Evolutionary conservation across 441 rosid species (phyloP), one percentile per base, ranked within the genome.

Genomic region (Adansonia rubrostipa): DNA sequence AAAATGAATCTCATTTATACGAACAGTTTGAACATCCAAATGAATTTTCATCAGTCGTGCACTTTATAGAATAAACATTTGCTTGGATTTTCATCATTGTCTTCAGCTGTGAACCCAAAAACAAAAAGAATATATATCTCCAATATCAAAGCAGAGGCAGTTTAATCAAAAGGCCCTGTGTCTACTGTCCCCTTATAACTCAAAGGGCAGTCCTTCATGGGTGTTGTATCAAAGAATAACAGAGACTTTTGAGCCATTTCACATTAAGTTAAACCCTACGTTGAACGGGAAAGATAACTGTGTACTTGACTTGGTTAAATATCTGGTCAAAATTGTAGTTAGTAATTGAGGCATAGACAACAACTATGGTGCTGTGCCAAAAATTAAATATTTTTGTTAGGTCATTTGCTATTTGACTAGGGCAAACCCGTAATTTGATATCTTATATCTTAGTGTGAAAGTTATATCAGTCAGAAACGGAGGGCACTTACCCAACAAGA

Each of bases 401-500:
- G 67, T 13, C 67, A 20, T 58, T 73, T 73, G 54, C 65, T 20
- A 57, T 63, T 57, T 44, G 51, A 73, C 11, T 57, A 19, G 3
- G 6, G 51, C 6, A 66, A 28, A 56, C 64, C 40, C 56, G 50
- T n/a, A 17, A 54, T 17, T 72, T 22, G 10, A 60, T 20, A 22
- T 36, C 36, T 60, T 1, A 24, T 10, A 24, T 51, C 33, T 54
- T 64, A 9, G 47, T 1, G 20, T 22, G 42, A 36, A 36, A 36
- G 42, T 36, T 36, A 36, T 36, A 36, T 36, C 42, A 36, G 42
- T 36, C 42, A 36, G 15, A 8, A n/a, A 73, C 13, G 56, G 54
- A 77, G 10, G 64, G 80, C 24, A 71, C 92, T 74, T 92, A 97
- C 99, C 99, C 99, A 75, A 97, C 96, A 81, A 95, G 99, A 85